Conservation (phyloP, 2,329 filamentous ascomycete genomes). For the Diatrype stigma region DNA sequence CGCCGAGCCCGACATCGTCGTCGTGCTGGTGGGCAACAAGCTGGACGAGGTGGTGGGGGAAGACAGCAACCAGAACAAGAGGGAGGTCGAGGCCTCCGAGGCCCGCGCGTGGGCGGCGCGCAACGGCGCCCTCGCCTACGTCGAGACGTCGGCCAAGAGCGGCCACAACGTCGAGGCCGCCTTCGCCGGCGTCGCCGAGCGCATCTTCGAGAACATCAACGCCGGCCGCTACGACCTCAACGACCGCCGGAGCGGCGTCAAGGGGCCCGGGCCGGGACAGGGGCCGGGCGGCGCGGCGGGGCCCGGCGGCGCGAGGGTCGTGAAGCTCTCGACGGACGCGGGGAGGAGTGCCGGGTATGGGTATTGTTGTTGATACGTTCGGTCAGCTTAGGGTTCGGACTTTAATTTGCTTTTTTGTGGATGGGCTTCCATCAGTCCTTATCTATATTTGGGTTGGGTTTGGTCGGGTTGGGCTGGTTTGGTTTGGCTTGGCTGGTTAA, state of each 20-base stretch:
- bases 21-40: constrained; percentile 95
- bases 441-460: too few species aligned
- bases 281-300: constrained; percentile 13
- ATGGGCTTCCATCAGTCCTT: too few species aligned
- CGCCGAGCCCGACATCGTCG: constrained; percentile 90
- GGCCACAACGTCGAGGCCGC: constrained; percentile 91
- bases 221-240: constrained; percentile 92
- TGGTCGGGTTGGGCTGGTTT: too few species aligned
- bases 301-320: constrained; percentile 30
- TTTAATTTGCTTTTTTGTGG: too few species aligned
- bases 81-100: constrained; percentile 77
- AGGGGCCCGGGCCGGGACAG: constrained; percentile 57
- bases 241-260: constrained; percentile 87
- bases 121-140: constrained; percentile 87
- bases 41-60: constrained; percentile 45
- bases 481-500: too few species aligned
- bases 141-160: constrained; percentile 94
- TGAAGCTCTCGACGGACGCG: constrained; percentile 40
- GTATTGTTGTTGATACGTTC: too few species aligned
- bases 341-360: constrained; percentile 6
- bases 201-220: constrained; percentile 96
- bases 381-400: too few species aligned
- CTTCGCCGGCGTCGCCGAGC: constrained; percentile 87
- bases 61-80: constrained; percentile 51
- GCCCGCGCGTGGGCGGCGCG: constrained; percentile 83